Conservation (phyloP, 2,329 filamentous ascomycete species). For the Pseudopyrenochaeta lycopersici region DNA sequence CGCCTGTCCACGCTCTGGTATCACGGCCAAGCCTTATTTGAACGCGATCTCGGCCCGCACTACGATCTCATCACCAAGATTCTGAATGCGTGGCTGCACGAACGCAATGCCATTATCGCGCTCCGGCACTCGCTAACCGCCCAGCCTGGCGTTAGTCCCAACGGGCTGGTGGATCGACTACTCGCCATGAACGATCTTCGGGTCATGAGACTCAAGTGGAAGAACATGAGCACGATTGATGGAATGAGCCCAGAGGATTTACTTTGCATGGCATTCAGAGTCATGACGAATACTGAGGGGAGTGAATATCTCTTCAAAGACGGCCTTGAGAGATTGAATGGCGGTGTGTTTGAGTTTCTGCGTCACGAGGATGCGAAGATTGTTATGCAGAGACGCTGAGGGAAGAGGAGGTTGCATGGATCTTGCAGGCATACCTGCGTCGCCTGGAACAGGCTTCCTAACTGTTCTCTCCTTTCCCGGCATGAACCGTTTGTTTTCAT, state of each 20-base stretch:
- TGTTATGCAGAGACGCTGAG: conserved; percentile 35
- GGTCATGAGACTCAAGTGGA: conserved; percentile 47
- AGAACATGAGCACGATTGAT: conserved; percentile 45
- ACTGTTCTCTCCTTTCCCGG: conserved; percentile 2
- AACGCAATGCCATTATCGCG: conserved; percentile 39
- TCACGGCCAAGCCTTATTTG: conserved; percentile 33
- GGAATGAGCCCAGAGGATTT: conserved; percentile 44
- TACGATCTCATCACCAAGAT: conserved; percentile 39
- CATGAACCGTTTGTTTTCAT: too few relatives aligned
- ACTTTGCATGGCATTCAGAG: conserved; percentile 40
- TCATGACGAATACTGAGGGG: conserved; percentile 45
- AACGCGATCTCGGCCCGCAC: conserved; percentile 32
- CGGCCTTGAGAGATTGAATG: conserved; percentile 37
- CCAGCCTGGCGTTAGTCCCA: conserved; percentile 32
- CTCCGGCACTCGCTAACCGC: conserved; percentile 32
- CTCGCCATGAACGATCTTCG: conserved; percentile 47
- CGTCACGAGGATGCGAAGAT: conserved; percentile 43
- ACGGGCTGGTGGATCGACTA: conserved; percentile 41
- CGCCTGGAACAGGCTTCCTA: too few relatives aligned
- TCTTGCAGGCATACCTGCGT: too few relatives aligned
- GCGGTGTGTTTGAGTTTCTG: conserved; percentile 43
- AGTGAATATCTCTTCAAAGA: conserved; percentile 47
- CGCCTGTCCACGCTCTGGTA: conserved; percentile 41
- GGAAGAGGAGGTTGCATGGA: neutral
- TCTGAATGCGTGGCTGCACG: conserved; percentile 42